Conservation (phyloP, 371 early-diverging fungal species). For the Synchytrium microbalum region DNA sequence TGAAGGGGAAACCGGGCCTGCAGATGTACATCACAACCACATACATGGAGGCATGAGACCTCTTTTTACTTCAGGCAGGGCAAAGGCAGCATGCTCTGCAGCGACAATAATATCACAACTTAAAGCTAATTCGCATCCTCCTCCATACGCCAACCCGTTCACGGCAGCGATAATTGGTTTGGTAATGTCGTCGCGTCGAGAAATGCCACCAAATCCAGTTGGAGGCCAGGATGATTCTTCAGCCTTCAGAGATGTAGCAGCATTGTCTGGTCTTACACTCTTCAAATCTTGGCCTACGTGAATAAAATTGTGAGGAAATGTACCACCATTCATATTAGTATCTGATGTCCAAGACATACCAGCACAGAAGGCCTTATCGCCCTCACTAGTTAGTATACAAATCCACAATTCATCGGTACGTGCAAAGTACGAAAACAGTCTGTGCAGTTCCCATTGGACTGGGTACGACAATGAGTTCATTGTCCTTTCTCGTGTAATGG, state of each 20-base stretch:
- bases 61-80: not conserved
- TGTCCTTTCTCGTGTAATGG: not conserved
- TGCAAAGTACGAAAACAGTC: not conserved
- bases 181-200: not conserved
- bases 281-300: no score
- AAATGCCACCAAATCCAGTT: constrained; percentile 9
- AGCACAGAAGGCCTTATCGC: not conserved
- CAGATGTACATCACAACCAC: no score
- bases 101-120: constrained; percentile 6
- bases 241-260: not conserved
- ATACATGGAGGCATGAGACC: no score
- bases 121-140: constrained; percentile 6
- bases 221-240: not conserved
- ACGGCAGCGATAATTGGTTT: constrained; percentile 7
- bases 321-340: not conserved
- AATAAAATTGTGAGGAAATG: no score
- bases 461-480: not conserved
- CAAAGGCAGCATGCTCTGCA: not conserved
- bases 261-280: no score
- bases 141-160: constrained; percentile 1
- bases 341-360: not conserved
- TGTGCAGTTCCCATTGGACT: constrained; percentile 5
- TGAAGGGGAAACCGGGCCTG: no score
- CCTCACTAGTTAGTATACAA: not conserved
- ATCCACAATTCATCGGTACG: not conserved